Conservation (phyloP, 805 yeast species). For the Candida cerambycidarum region DNA sequence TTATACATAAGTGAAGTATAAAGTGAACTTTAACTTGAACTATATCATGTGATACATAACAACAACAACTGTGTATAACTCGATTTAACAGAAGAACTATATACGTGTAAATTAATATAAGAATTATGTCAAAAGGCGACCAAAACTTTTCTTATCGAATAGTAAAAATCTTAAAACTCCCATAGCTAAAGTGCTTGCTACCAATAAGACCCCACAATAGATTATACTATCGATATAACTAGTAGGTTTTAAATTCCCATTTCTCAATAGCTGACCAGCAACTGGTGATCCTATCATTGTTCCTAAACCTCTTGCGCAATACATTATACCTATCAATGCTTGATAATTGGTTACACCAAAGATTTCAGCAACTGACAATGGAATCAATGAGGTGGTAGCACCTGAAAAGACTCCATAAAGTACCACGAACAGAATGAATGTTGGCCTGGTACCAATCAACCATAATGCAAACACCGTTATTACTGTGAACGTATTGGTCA, state of each 20-base stretch:
- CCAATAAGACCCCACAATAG: slow-evolving; percentile 26
- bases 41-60: no score
- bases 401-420: slow-evolving; percentile 36
- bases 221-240: slow-evolving; percentile 26
- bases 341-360: slow-evolving; percentile 34
- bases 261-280: slow-evolving; percentile 29
- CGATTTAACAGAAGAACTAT: no score
- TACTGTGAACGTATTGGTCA: slow-evolving; percentile 18
- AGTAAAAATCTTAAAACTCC: slow-evolving; percentile 1
- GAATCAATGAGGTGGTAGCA: slow-evolving; percentile 31
- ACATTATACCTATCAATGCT: slow-evolving; percentile 32
- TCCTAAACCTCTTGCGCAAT: slow-evolving; percentile 33
- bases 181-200: slow-evolving; percentile 10
- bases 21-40: no score
- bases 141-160: background rate
- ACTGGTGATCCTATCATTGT: slow-evolving; percentile 34
- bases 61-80: no score
- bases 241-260: slow-evolving; percentile 13
- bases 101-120: no score
- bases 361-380: slow-evolving; percentile 31
- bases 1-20: slow-evolving; percentile 30
- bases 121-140: no score
- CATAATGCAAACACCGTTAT: slow-evolving; percentile 19
- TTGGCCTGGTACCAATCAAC: slow-evolving; percentile 19
- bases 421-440: slow-evolving; percentile 31